Evolutionary conservation across 306 rosid species (phyloP), one percentile per base, ranked within the genome.

Genomic region (Prunus mume): DNA sequence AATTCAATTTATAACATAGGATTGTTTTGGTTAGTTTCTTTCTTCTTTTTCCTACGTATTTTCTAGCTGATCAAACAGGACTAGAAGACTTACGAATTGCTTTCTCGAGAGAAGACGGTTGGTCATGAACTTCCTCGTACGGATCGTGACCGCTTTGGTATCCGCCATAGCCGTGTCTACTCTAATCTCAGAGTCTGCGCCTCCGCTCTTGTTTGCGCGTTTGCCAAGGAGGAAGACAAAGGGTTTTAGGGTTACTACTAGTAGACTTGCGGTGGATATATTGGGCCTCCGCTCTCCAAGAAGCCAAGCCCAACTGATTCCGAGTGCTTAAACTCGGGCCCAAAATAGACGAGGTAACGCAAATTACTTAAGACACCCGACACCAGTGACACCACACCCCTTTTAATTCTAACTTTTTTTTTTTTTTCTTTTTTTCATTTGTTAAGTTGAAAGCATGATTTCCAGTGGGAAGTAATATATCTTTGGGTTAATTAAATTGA

Each of bases 41-140:
- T 17, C 46, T 63, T 63, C 38, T 32, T 25, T 30, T 32, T 63
- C 68, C 68, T 30, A 15, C 46, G 12, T 57, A 38, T 9, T 45
- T 68, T 20, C 20, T 68, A 68, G 12, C 0, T 6, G 49, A 5
- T 25, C 41, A 27, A 6, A 22, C 27, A 2, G 12, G 1, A 4
- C 58, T 20, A 3, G 68, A 15, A 81, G 60, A 85, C 96, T 82
- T 25, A 90, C 97, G 76, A 92, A 92, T 73, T 92, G 97, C 79
- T 92, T 92, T 24, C 96, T 78, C 64, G 97, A 90, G 30, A 92
- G 89, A 18, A 92, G 97, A 66, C 97, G 81, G 74, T 90, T 92
- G 5, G 97, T 92, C 93, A 92, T 88, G 78, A 92, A 92, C 81
- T 92, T 92, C 38, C 93, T 71, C 28, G 97, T 92, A n/a, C 96